Conservation (phyloP, 164 flowering plant genomes). For the Chimonanthus salicifolius region DNA sequence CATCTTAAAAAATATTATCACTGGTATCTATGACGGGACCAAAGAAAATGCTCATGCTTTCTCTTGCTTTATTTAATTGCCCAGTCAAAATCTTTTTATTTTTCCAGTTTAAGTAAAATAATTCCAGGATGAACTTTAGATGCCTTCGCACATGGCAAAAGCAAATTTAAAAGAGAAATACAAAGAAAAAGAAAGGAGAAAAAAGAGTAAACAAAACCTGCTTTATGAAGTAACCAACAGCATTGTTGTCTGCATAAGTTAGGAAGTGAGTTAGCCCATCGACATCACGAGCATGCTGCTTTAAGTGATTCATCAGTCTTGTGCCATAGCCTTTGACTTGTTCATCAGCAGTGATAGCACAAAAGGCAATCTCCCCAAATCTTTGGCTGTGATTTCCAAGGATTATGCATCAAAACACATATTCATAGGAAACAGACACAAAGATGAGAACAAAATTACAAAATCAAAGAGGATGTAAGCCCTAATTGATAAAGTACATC, state of each 20-base stretch:
- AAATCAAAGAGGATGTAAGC: neutral
- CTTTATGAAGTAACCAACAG: slow-evolving; percentile 92
- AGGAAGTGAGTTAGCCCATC: slow-evolving; percentile 95
- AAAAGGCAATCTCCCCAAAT: slow-evolving; percentile 99
- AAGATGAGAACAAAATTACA: neutral
- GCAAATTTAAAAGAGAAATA: slow-evolving; percentile 1
- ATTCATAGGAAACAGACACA: neutral
- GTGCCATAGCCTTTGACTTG: slow-evolving; percentile 99
- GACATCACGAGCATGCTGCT: slow-evolving; percentile 95
- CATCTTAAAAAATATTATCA: no score
- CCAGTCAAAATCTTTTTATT: neutral
- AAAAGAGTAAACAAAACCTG: slow-evolving; percentile 44
- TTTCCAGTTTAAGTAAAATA: neutral
- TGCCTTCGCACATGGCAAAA: neutral
- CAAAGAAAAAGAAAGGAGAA: neutral
- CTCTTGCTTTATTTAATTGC: neutral
- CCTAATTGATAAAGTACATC: neutral
- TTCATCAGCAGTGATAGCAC: slow-evolving; percentile 96
- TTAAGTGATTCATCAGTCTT: slow-evolving; percentile 94
- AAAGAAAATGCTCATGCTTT: neutral
- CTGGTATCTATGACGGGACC: neutral
- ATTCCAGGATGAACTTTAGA: neutral
- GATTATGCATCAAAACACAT: neutral
- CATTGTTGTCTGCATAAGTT: slow-evolving; percentile 98
- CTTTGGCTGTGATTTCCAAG: slow-evolving; percentile 50